Conservation (phyloP, 2,329 filamentous ascomycete species). For the Ophiognomonia clavigignenti-juglandacearum region DNA sequence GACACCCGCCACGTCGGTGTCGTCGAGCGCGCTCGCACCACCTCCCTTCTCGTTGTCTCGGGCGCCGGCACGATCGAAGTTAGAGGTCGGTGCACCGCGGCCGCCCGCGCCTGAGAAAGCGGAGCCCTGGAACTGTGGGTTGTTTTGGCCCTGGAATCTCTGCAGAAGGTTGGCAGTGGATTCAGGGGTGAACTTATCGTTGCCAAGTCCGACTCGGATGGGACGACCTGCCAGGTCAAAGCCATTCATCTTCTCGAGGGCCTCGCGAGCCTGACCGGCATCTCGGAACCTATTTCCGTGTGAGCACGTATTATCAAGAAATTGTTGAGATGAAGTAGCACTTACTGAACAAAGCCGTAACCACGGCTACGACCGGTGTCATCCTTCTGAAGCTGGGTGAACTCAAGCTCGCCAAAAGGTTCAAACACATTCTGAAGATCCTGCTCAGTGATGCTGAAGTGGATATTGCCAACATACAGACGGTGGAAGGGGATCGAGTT, state of each 20-base stretch:
- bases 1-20: slow-evolving; percentile 95
- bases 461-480: slow-evolving; percentile 97
- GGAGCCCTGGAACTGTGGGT: slow-evolving; percentile 76
- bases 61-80: slow-evolving; percentile 86
- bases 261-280: slow-evolving; percentile 85
- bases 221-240: slow-evolving; percentile 96
- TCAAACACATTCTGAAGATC: slow-evolving; percentile 96
- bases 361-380: slow-evolving; percentile 85
- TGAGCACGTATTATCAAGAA: slow-evolving; percentile 29
- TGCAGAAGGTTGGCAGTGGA: slow-evolving; percentile 89
- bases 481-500: slow-evolving; percentile 94
- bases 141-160: slow-evolving; percentile 80
- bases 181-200: slow-evolving; percentile 99
- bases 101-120: slow-evolving; percentile 87
- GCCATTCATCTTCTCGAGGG: slow-evolving; percentile 98
- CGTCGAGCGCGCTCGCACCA: slow-evolving; percentile 90
- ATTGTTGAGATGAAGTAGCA: slow-evolving; percentile 21
- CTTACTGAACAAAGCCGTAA: slow-evolving; percentile 98
- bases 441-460: slow-evolving; percentile 97
- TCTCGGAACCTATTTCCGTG: slow-evolving; percentile 69
- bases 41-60: slow-evolving; percentile 86
- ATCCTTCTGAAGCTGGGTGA: slow-evolving; percentile 96
- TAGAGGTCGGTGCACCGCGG: slow-evolving; percentile 76
- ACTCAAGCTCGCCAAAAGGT: slow-evolving; percentile 95
- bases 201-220: slow-evolving; percentile 97